Evolutionary conservation across 2,329 filamentous ascomycete genomes (phyloP).

Genomic region (Penicillium sp.): DNA sequence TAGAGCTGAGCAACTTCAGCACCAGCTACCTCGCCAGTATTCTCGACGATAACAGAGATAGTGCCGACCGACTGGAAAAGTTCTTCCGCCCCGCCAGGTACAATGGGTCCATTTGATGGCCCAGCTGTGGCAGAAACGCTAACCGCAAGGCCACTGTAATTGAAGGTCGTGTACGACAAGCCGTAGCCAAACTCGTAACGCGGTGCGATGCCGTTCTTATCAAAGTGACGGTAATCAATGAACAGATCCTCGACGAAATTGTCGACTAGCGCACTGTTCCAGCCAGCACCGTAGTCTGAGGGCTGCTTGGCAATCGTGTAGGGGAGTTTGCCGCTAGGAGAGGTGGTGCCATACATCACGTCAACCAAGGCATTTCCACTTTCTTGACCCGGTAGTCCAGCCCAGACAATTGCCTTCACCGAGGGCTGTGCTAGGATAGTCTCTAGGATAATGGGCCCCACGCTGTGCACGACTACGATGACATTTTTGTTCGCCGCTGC

Average conservation of each 20-base stretch:
- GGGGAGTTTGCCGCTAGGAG: conserved; percentile 55
- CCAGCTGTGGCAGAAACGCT: conserved; percentile 47
- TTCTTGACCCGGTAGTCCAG: conserved; percentile 60
- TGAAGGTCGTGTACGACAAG: conserved; percentile 55
- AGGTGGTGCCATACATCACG: conserved; percentile 44
- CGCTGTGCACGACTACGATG: conserved; percentile 64
- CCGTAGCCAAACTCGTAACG: conserved; percentile 58
- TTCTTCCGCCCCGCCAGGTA: conserved; percentile 50
- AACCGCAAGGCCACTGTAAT: conserved; percentile 45
- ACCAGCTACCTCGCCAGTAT: conserved; percentile 49
- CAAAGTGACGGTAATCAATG: conserved; percentile 57
- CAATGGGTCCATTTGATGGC: neutral
- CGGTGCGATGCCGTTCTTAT: conserved; percentile 47
- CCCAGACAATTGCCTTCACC: conserved; percentile 62
- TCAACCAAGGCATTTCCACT: conserved; percentile 47
- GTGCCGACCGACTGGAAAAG: conserved; percentile 52
- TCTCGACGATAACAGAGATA: conserved; percentile 48
- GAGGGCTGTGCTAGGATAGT: conserved; percentile 61
- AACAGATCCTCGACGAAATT: conserved; percentile 53
- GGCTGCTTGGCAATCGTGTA: conserved; percentile 59
- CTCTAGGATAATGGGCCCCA: conserved; percentile 60
- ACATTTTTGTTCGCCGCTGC: conserved; percentile 60
- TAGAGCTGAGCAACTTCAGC: conserved; percentile 57
- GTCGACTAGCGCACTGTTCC: conserved; percentile 11
- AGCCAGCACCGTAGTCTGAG: conserved; percentile 45